Percentiles rank a stretch among this genome's conserved stretches.
Evolutionary conservation across 2,329 filamentous ascomycete species (phyloP).

Genomic region (Blastomyces parvus): DNA sequence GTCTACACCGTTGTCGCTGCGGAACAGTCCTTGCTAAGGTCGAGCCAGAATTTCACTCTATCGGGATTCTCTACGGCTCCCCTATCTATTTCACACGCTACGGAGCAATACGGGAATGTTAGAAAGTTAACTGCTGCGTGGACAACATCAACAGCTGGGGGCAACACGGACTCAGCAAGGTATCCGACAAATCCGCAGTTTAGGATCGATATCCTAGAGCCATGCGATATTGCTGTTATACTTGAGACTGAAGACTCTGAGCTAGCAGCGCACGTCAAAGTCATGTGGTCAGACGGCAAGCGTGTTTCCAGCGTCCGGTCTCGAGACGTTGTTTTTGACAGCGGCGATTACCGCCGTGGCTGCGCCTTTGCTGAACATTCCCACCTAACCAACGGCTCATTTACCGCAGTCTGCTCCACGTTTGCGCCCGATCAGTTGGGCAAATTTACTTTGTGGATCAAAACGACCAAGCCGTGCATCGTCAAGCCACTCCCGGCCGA

Average conservation of each 20-base stretch:
- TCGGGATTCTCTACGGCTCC: constrained; percentile 64
- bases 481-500: constrained; percentile 59
- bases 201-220: constrained; percentile 47
- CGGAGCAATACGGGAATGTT: constrained; percentile 50
- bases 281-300: constrained; percentile 67
- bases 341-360: constrained; percentile 78
- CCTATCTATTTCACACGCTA: constrained; percentile 53
- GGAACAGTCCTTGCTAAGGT: constrained; percentile 65
- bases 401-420: constrained; percentile 83
- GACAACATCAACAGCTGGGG: constrained; percentile 72
- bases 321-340: constrained; percentile 71
- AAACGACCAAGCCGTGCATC: constrained; percentile 46
- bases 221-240: constrained; percentile 60
- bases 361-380: constrained; percentile 59
- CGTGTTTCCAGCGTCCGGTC: constrained; percentile 58
- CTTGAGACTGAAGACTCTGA: constrained; percentile 59
- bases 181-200: constrained; percentile 89
- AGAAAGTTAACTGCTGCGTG: constrained; percentile 57
- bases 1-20: constrained; percentile 60
- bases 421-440: constrained; percentile 73
- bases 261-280: constrained; percentile 70
- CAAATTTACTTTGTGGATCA: constrained; percentile 65
- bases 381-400: constrained; percentile 59
- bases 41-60: constrained; percentile 74
- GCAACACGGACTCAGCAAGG: constrained; percentile 63